Percentiles rank a stretch among this genome's conserved stretches.
phyloP scores from a whole-genome alignment of 2,329 filamentous ascomycete genomes.

The Fusarium poae region DNA sequence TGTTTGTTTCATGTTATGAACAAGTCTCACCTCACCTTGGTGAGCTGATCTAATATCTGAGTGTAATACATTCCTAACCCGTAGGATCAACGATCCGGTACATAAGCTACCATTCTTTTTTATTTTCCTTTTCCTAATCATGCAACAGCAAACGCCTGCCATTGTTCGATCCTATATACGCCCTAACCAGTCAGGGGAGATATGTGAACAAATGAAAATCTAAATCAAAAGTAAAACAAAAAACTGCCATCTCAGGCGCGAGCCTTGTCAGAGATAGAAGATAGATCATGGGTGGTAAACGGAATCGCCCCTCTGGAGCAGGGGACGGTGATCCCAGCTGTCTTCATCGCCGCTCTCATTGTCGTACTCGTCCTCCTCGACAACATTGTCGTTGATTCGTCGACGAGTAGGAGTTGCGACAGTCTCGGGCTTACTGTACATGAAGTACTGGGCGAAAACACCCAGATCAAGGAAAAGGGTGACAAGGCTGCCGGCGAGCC shows the following conservation, averaged over 20 bases:
- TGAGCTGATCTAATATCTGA: constrained; percentile 4
- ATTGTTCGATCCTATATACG: constrained; percentile 25
- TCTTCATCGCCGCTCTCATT: constrained; percentile 48
- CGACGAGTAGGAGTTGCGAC: constrained; percentile 28
- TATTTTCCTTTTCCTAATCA: constrained; percentile 20
- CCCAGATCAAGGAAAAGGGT: constrained; percentile 86
- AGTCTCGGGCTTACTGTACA: constrained; percentile 73
- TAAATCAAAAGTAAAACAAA: constrained; percentile 30
- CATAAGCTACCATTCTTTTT: constrained; percentile 22
- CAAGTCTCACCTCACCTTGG: background rate
- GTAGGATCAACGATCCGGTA: constrained; percentile 10
- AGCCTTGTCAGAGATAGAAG: constrained; percentile 1
- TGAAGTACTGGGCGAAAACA: constrained; percentile 92
- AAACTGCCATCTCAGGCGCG: constrained; percentile 27
- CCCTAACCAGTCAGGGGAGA: constrained; percentile 22
- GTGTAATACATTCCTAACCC: constrained; percentile 13
- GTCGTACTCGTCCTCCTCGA: constrained; percentile 50
- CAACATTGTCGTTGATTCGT: constrained; percentile 20
- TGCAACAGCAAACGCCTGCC: constrained; percentile 35
- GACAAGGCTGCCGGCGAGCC: constrained; percentile 89
- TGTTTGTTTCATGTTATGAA: constrained; percentile 1
- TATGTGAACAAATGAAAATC: constrained; percentile 19
- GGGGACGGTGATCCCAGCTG: constrained; percentile 58
- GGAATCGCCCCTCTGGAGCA: constrained; percentile 53
- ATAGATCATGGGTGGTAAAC: constrained; percentile 38